Conservation (phyloP, 2,329 filamentous ascomycete species). For the Aureobasidium sp. region DNA sequence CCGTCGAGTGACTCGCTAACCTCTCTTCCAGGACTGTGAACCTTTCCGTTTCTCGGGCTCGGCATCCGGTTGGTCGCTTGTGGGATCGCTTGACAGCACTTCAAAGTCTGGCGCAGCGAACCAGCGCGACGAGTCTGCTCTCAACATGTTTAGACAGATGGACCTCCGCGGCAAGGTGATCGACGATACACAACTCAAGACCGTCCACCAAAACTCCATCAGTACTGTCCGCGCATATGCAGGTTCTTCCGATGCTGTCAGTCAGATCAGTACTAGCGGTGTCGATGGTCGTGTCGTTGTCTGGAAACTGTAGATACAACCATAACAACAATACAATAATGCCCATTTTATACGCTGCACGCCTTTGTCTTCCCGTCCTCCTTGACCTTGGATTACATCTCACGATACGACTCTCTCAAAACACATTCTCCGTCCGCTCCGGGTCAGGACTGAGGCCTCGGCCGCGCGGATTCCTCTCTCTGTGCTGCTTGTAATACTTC, state of each 20-base stretch:
- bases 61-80: conserved; percentile 73
- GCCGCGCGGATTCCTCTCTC: neutral
- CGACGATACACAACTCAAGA: conserved; percentile 90
- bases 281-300: conserved; percentile 42
- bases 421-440: neutral
- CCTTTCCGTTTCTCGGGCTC: conserved; percentile 81
- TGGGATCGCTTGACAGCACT: conserved; percentile 62
- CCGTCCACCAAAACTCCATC: conserved; percentile 94
- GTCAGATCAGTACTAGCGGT: conserved; percentile 65
- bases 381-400: neutral
- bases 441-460: neutral
- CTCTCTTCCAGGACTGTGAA: conserved; percentile 55
- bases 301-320: conserved; percentile 33
- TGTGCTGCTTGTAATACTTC: neutral
- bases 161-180: conserved; percentile 89
- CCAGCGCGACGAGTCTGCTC: conserved; percentile 76
- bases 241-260: conserved; percentile 48
- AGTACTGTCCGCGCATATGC: conserved; percentile 71
- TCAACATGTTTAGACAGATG: conserved; percentile 99
- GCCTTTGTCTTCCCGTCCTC: neutral
- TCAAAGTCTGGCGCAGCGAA: conserved; percentile 30
- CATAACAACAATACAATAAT: neutral
- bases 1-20: neutral
- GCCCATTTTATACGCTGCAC: neutral
- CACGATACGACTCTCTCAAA: too few relatives aligned